These are phyloP conservation scores for Cordyceps farinosa DNA, from an alignment of 2,329 filamentous ascomycete genomes.

Conservation along the genomic window DNA sequence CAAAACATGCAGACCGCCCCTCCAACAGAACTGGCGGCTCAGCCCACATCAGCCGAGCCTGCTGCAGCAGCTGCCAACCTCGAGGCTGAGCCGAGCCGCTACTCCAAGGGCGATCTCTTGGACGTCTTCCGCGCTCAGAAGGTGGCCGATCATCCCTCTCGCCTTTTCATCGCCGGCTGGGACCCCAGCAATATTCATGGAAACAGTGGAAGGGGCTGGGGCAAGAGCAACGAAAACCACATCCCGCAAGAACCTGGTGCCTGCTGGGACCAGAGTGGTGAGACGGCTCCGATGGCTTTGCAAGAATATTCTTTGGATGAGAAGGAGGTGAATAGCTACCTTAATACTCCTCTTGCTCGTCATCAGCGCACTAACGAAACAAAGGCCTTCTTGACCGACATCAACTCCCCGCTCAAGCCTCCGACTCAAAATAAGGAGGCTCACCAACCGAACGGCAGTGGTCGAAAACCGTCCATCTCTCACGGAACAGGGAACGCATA, in stretches of 20 bases:
- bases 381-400: conserved; percentile 76
- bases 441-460: conserved; percentile 56
- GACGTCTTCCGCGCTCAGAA: conserved; percentile 61
- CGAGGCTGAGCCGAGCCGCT: conserved; percentile 53
- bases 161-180: conserved; percentile 73
- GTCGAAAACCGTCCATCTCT: conserved; percentile 81
- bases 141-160: conserved; percentile 52
- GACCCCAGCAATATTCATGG: conserved; percentile 71
- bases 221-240: conserved; percentile 70
- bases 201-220: conserved; percentile 63
- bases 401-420: conserved; percentile 91
- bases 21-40: conserved; percentile 38
- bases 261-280: conserved; percentile 79
- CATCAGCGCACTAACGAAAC: neutral
- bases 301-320: conserved; percentile 64
- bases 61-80: conserved; percentile 30
- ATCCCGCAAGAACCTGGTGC: conserved; percentile 78
- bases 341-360: neutral
- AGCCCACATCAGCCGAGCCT: conserved; percentile 36
- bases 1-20: conserved; percentile 37
- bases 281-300: conserved; percentile 67
- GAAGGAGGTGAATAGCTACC: conserved; percentile 47
- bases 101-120: conserved; percentile 75
- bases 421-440: conserved; percentile 70
- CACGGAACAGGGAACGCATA: conserved; percentile 63